Evolutionary conservation across 2,329 filamentous ascomycete species (phyloP), one percentile per base, ranked within the genome.

Genomic region (Madurella fahalii): DNA sequence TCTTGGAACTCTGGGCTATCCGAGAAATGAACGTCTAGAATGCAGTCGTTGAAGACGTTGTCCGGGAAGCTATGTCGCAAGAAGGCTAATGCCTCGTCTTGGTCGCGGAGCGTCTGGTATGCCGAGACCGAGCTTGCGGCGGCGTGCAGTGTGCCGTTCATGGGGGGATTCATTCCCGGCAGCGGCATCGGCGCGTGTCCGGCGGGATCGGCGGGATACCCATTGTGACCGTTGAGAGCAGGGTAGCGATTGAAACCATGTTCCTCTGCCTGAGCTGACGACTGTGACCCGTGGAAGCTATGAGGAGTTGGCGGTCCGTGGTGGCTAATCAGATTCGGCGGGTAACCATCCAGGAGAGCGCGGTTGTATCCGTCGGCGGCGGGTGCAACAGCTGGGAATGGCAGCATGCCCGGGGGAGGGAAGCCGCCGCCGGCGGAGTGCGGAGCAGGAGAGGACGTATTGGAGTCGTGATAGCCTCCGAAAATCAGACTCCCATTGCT

Each of bases 251-350:
- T 61, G 40, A 74, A 69, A 3, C 65, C 68, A 0, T 68, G 64
- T 42, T 74, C 71, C 20, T 69, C 67, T 0, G 70, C 69, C 42
- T 76, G 74, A 5, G 69, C 73, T 1, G 82, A 83, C 37, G 80
- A 76, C 57, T 84, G 82, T 2, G 83, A 85, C 37, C 77, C 82
- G 52, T 83, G 82, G 63, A 82, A 83, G 67, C 81, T 85, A 58
- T 81, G 81, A 4, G 81, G 78, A 2, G 81, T 83, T 1, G 78
- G 76, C 2, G 81, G 78, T 2, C 77, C 78, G 63, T 80, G 79
- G 59, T 69, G 37, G 66, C 67, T 60, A 67, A 74, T 4, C 63
- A 69, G 64, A 66, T 66, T 67, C 3, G 70, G 72, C 20, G 69
- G 69, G 50, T 69, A 75, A 11, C 68, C 69, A 59, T 71, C 70